These are phyloP conservation scores for Atkinsonella hypoxylon DNA, from an alignment of 2,329 filamentous ascomycete species.

Conservation along the genomic window DNA sequence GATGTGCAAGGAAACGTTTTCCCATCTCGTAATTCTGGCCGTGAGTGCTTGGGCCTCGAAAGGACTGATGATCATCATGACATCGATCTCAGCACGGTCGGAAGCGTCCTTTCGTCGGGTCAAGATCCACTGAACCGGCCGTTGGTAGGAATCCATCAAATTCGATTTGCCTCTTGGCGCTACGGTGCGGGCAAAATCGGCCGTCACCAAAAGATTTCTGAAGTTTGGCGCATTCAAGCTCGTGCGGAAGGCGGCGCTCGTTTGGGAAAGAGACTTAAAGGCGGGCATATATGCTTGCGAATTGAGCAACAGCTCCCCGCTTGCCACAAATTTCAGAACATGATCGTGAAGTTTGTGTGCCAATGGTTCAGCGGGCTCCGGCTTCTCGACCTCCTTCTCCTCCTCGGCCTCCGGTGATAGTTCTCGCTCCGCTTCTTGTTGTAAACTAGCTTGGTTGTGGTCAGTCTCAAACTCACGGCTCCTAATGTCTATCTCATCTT, in stretches of 20 bases:
- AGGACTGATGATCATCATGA: conserved; percentile 47
- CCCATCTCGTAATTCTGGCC: conserved; percentile 20
- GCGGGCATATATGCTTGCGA: conserved; percentile 6
- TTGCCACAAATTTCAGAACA: conserved; percentile 16
- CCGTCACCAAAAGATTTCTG: conserved; percentile 8
- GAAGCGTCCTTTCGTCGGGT: background rate
- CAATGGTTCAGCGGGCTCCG: conserved; percentile 21
- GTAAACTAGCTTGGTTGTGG: background rate
- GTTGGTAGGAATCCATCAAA: conserved; percentile 12
- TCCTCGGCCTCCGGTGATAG: conserved; percentile 51
- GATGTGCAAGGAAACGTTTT: conserved; percentile 31
- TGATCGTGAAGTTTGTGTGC: conserved; percentile 31
- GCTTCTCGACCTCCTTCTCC: conserved; percentile 42
- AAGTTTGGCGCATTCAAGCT: conserved; percentile 8
- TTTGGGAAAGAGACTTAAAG: conserved; percentile 9
- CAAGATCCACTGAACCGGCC: conserved; percentile 15
- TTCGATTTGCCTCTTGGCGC: background rate
- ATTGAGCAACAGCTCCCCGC: background rate
- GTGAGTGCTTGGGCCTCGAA: conserved; percentile 45
- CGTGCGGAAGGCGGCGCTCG: conserved; percentile 10
- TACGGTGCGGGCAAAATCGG: conserved; percentile 11
- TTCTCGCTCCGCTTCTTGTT: conserved; percentile 57
- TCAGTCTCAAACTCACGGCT: background rate
- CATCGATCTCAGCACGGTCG: background rate
- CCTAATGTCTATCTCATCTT: background rate